Base-by-base conservation (phyloP, 2,329 filamentous ascomycete genomes). In the Pestalotiopsis sp. region DNA sequence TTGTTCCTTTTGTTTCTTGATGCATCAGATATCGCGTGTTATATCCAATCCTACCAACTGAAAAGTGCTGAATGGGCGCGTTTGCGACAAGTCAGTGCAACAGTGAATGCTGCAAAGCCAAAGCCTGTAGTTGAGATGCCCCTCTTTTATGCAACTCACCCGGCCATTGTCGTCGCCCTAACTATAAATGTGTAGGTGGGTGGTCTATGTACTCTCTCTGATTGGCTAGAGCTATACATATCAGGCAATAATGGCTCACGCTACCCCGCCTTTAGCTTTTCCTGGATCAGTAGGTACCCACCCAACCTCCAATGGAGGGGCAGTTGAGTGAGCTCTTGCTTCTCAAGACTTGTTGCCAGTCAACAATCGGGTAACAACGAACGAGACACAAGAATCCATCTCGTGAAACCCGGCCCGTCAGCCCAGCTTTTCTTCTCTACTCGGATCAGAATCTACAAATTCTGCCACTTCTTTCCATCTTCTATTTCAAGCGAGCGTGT, bases 251-350 rank as follows among this genome's bases (percentile, higher is more conserved):
- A 64, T 39, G 61, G 38, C 61, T 64, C 61, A 64, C 45, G 20
- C 61, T 64, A 64, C 61, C 61, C 61, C 61, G 61, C 61, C 61
- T 64, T 64, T 64, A 64, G 39, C 59, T 64, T 31, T 25, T 62
- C 27, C 59, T 39, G 27, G 27, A 20, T 62, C 31, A 20, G 36
- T 20, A 36, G 59, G 36, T n/a, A 36, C n/a, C n/a, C n/a, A 27
- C 31, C 25, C 59, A 36, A 14, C n/a, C 25, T 36, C 25, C 36
- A 62, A 39, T 39, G n/a, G 59, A 62, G 59, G 59, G 59, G 59
- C 59, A 62, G 31, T 36, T 20, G 13, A 36, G 38, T 31, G 25
- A 36, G 27, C 27, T 36, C 36, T 36, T 27, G 31, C n/a, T 62
- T 36, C 31, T 36, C 11, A 62, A 62, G 59, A 13, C 13, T 23